Evolutionary conservation across 78 protist genomes (phyloP).

Genomic region (Pigoraptor vietnamica): DNA sequence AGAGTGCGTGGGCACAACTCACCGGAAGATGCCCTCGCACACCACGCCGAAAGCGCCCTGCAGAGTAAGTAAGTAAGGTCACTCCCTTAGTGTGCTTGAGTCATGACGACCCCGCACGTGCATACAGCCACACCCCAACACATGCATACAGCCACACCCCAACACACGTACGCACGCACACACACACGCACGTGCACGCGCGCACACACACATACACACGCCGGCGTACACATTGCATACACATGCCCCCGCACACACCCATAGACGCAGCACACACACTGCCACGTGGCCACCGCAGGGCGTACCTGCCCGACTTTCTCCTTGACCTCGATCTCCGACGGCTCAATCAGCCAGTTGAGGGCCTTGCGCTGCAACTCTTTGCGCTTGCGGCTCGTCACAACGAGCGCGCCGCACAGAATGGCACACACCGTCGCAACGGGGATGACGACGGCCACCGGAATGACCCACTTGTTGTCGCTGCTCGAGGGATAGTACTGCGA

Average conservation of each 20-base stretch:
- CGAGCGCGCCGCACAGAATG: neutral
- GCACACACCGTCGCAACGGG: neutral
- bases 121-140: neutral
- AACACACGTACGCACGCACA: neutral
- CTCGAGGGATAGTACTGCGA: too few species aligned
- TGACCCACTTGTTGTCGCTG: too few species aligned
- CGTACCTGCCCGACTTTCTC: neutral
- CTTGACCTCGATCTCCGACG: neutral
- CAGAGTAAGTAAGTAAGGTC: too few species aligned
- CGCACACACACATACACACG: too few species aligned
- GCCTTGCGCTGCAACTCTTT: neutral
- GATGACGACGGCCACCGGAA: neutral
- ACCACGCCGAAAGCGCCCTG: neutral
- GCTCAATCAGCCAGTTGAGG: neutral
- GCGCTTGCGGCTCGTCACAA: neutral
- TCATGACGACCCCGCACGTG: neutral
- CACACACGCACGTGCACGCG: too few species aligned
- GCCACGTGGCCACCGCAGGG: too few species aligned
- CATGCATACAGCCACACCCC: neutral
- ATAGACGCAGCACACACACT: too few species aligned
- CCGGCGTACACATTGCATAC: too few species aligned
- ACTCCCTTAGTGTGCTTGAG: neutral
- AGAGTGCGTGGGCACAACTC: too few species aligned
- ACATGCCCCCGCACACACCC: too few species aligned
- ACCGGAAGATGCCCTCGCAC: neutral